These are phyloP conservation scores for Anisodus acutangulus DNA, from an alignment of 257 asterid species.

Conservation along the genomic window DNA sequence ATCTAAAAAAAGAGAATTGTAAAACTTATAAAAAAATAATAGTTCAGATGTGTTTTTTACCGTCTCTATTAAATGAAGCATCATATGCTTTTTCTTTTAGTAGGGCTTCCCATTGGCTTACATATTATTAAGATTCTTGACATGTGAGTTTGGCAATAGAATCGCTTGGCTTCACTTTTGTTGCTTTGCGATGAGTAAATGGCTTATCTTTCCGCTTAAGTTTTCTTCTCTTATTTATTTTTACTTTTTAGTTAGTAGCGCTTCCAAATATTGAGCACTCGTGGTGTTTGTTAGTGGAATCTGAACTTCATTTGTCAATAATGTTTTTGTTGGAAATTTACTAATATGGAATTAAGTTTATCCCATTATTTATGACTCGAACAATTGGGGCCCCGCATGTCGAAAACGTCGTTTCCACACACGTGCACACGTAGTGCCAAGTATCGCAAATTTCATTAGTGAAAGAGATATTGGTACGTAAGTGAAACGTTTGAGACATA, in stretches of 20 bases:
- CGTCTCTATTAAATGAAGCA: neutral
- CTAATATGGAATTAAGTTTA: no score
- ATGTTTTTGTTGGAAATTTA: neutral
- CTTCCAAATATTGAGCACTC: neutral
- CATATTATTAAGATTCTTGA: neutral
- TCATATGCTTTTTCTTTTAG: neutral
- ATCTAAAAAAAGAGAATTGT: no score
- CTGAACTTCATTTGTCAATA: neutral
- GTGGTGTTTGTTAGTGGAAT: slow-evolving; percentile 15
- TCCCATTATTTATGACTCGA: no score
- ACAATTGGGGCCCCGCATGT: no score
- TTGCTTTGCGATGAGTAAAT: slow-evolving; percentile 19
- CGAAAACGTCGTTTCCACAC: no score
- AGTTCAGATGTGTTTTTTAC: no score
- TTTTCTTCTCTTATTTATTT: neutral
- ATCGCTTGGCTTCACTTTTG: slow-evolving; percentile 14
- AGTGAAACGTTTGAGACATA: no score
- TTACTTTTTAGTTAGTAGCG: neutral
- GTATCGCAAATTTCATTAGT: no score
- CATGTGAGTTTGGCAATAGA: neutral
- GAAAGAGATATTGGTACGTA: no score
- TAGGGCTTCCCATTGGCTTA: neutral
- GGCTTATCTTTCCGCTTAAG: neutral
- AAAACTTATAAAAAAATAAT: no score
- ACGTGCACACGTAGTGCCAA: no score